A percentile compares a stretch with the other conserved stretches of the same genome.
phyloP scores from a whole-genome alignment of 768 basidiomycete genomes.

The Lactarius pseudohatsudake region DNA sequence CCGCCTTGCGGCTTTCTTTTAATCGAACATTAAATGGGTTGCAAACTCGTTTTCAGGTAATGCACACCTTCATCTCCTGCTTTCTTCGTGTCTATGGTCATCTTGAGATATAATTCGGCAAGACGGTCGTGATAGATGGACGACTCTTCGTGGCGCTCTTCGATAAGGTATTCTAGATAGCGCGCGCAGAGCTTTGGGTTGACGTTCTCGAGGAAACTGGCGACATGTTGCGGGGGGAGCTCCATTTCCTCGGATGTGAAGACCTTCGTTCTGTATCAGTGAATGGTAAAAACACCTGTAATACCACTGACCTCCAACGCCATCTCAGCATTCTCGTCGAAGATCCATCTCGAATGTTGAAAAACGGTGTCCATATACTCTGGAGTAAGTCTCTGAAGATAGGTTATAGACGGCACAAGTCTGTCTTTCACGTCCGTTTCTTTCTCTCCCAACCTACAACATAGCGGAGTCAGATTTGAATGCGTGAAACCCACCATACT shows the following conservation, averaged over 20 bases:
- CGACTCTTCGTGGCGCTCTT: constrained; percentile 65
- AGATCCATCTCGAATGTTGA: constrained; percentile 80
- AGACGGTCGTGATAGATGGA: constrained; percentile 83
- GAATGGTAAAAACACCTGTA: background rate
- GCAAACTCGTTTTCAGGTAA: background rate
- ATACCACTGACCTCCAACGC: constrained; percentile 63
- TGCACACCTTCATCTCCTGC: constrained; percentile 55
- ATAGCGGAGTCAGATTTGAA: background rate
- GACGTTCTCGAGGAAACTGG: constrained; percentile 73
- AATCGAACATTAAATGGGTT: constrained; percentile 15
- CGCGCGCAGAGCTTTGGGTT: constrained; percentile 66
- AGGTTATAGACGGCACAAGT: constrained; percentile 78
- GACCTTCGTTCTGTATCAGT: constrained; percentile 51
- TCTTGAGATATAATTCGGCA: constrained; percentile 79
- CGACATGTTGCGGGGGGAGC: constrained; percentile 74
- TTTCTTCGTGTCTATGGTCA: constrained; percentile 59
- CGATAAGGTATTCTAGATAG: constrained; percentile 85
- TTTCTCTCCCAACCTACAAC: constrained; percentile 68
- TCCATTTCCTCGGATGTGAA: constrained; percentile 96
- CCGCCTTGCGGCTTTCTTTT: constrained; percentile 48
- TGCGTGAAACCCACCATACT: constrained; percentile 33
- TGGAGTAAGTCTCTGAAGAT: constrained; percentile 87
- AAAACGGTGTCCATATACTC: constrained; percentile 82
- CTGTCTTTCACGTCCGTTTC: constrained; percentile 78
- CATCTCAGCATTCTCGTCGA: constrained; percentile 67